Evolutionary conservation across 179 eudicot genomes (phyloP).

Genomic region (Carnegiea gigantea): DNA sequence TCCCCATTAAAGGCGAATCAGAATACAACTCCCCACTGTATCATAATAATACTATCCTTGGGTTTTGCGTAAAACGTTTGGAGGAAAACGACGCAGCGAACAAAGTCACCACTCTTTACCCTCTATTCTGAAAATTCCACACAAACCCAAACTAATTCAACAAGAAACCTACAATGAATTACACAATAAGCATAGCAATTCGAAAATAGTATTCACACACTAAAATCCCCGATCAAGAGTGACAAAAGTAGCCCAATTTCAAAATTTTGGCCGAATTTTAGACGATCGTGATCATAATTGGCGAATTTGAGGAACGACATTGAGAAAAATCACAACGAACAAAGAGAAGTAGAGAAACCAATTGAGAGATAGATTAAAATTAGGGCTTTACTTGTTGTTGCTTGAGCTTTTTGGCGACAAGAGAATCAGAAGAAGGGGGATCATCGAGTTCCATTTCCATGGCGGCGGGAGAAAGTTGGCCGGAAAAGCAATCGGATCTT

Average conservation of each 20-base stretch:
- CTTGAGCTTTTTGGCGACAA: slow-evolving; percentile 32
- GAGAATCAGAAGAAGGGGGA: slow-evolving; percentile 12
- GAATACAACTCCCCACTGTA: background rate
- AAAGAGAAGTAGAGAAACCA: background rate
- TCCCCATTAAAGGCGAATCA: background rate
- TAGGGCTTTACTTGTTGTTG: slow-evolving; percentile 28
- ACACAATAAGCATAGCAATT: background rate
- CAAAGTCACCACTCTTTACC: background rate
- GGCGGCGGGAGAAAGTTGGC: background rate
- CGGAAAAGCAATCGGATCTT: slow-evolving; percentile 13
- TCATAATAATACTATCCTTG: background rate
- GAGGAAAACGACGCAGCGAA: background rate
- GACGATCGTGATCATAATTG: background rate
- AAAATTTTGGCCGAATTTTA: background rate
- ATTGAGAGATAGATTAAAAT: background rate
- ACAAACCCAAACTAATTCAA: background rate
- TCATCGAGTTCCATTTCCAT: slow-evolving; percentile 39
- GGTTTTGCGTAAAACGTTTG: background rate
- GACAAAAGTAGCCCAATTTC: background rate
- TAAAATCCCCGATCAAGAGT: background rate
- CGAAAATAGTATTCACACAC: background rate
- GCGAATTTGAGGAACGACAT: background rate
- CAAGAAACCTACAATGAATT: background rate
- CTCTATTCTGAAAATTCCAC: background rate
- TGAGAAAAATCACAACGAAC: background rate